Evolutionary conservation across 768 basidiomycete genomes (phyloP).

Genomic region (Mycena galopus): DNA sequence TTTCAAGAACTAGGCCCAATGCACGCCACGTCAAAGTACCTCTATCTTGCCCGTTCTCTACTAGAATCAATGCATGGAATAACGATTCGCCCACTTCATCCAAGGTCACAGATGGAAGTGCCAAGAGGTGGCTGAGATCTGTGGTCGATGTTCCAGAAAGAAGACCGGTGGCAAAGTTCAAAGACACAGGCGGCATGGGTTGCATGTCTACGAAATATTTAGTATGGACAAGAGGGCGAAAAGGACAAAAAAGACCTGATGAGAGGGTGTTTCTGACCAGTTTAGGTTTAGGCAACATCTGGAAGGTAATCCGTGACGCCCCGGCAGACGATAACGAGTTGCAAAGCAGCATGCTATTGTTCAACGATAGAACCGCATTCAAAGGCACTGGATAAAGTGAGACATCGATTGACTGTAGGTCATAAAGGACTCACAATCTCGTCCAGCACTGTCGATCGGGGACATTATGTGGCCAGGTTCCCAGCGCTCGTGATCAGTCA

Average conservation of each 20-base stretch:
- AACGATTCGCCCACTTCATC: slow-evolving; percentile 62
- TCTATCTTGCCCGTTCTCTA: slow-evolving; percentile 57
- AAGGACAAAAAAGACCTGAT: slow-evolving; percentile 35
- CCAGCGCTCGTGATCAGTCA: slow-evolving; percentile 66
- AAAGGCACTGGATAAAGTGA: slow-evolving; percentile 64
- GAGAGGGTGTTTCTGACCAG: slow-evolving; percentile 16
- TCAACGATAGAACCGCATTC: slow-evolving; percentile 69
- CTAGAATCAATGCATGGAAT: slow-evolving; percentile 57
- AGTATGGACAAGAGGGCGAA: slow-evolving; percentile 41
- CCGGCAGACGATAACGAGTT: slow-evolving; percentile 61
- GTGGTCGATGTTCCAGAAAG: slow-evolving; percentile 64
- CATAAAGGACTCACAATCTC: slow-evolving; percentile 60
- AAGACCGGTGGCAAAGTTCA: slow-evolving; percentile 51
- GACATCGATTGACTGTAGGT: slow-evolving; percentile 2
- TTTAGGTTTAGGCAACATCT: slow-evolving; percentile 61
- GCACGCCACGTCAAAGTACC: slow-evolving; percentile 59
- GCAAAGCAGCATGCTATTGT: slow-evolving; percentile 64
- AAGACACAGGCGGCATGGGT: not conserved
- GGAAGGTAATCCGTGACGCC: slow-evolving; percentile 54
- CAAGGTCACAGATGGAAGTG: slow-evolving; percentile 54
- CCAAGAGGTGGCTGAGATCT: slow-evolving; percentile 72
- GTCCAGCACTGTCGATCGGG: slow-evolving; percentile 55
- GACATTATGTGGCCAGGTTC: slow-evolving; percentile 61
- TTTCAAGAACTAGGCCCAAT: slow-evolving; percentile 60
- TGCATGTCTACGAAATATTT: not conserved